Evolutionary conservation across 148 eudicot genomes (phyloP).

Genomic region (Hydrangea macrophylla): DNA sequence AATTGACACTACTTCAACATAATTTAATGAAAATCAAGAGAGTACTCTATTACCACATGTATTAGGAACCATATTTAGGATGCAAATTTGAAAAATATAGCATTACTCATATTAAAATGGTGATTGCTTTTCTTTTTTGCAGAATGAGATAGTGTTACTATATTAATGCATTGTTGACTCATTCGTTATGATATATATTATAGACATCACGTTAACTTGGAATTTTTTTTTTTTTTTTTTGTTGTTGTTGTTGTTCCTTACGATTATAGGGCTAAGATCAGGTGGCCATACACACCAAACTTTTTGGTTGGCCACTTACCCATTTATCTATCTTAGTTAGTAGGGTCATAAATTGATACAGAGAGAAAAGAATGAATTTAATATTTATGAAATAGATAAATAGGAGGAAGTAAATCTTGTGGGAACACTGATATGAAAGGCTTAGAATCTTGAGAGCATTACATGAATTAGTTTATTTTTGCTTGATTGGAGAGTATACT

Average conservation of each 20-base stretch:
- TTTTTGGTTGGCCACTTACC: slow-evolving; percentile 9
- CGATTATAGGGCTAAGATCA: not conserved
- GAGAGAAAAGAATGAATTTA: not conserved
- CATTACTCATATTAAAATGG: too few relatives aligned
- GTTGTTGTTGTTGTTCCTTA: too few relatives aligned
- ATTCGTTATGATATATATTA: too few relatives aligned
- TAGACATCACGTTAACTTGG: too few relatives aligned
- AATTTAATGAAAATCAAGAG: too few relatives aligned
- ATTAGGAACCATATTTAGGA: too few relatives aligned
- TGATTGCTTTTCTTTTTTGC: too few relatives aligned
- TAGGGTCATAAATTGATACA: not conserved
- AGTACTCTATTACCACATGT: too few relatives aligned
- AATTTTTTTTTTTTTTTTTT: not conserved
- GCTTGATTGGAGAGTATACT: not conserved
- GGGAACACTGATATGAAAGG: slow-evolving; percentile 8
- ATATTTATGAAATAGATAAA: not conserved
- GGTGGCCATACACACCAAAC: not conserved
- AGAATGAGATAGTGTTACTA: not conserved
- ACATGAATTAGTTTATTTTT: not conserved
- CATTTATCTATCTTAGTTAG: not conserved
- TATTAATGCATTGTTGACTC: not conserved
- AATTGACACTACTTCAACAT: too few relatives aligned
- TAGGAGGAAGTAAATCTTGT: not conserved
- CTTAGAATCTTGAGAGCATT: slow-evolving; percentile 3
- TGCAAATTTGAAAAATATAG: too few relatives aligned